Base-by-base conservation (phyloP, 768 basidiomycete genomes). In the Suillus lakei region DNA sequence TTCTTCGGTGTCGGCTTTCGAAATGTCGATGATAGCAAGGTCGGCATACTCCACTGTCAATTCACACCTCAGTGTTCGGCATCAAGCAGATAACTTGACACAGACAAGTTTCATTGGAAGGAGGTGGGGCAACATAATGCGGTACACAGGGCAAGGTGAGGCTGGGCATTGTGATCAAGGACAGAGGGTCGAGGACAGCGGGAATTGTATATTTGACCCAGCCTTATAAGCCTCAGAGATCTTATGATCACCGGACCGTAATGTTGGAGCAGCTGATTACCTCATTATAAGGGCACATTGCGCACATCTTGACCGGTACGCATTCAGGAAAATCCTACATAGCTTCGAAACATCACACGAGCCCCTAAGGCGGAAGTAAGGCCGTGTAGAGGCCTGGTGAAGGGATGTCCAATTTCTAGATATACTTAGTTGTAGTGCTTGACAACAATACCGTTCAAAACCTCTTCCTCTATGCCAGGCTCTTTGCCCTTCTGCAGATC, bases 371-470 rank as follows among this genome's bases (percentile, higher is more conserved):
- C 16, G 16, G 9, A 39, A 26, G 8, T 23, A 23, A 56, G 13
- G 34, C 28, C 13, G 16, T 51, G 9, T 4, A 54, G 30, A 21
- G 51, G 9, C 18, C 18, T 28, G 3, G 23, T 28, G 34, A 36
- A 55, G 32, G n/a, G 8, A 7, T 9, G 28, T 39, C 9, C 38
- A 39, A 28, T 39, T 12, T 39, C 26, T 3, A 21, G 10, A 54
- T 54, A 21, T 32, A 58, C 15, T 26, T 58, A 89, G 67, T 82
- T 88, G 67, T 85, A 88, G 64, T 88, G 85, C 68, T 83, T 85
- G 18, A 88, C 85, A 5, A 86, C 64, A 1, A 88, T 79, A 0
- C 87, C 87, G n/a, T 80, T 82, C 59, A 88, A 78, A 50, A 84
- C 66, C 68, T 88, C 86, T 68, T 87, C 85, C 67, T 89, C 85